Base-by-base conservation (phyloP, 768 basidiomycete genomes). In the Multifurca ochricompacta region DNA sequence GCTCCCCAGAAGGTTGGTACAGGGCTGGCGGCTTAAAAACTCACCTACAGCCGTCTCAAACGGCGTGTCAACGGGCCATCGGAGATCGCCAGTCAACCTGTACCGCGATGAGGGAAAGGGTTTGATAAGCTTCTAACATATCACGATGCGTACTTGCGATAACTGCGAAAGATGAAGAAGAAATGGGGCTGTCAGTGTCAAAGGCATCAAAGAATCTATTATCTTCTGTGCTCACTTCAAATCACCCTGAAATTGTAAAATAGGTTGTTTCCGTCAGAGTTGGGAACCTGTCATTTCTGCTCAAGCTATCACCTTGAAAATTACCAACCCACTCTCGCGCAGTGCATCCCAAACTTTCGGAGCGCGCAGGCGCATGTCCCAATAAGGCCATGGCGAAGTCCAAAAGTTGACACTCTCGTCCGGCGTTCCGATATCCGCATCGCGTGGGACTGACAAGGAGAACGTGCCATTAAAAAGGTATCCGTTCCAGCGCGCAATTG, bases 1-100 rank as follows among this genome's bases (percentile, higher is more conserved):
- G 4, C n/a, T n/a, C 21, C 13, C 1, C 25, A n/a, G 10, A 34
- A 36, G 25, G 46, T 39, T 34, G 48, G 51, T 3, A 32, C 21
- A n/a, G 21, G n/a, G 4, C n/a, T 11, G 32, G 37, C 21, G 19
- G 21, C 42, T 39, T n/a, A 23, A 19, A 37, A 13, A 47, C 72
- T 56, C 59, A 81, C 89, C 91, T 11, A 96, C 67, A 0, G 90
- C 91, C 3, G 73, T 70, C 23, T 75, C 69, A 65, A 95, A 91
- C 0, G 87, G 70, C 1, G 89, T 91, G 48, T 81, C 82, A 1
- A 82, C 77, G 0, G 89, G 87, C 95, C 95, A 99, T 63, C 75
- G 73, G 27, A 93, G 74, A 66, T 99, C 95, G 4, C 89, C 89
- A 0, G 91, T 85, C 31, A 98, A 76, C 64, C 91, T 97, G 64